Base-by-base conservation (phyloP, 2,329 filamentous ascomycete species). In the Leptoxyphium fumago region DNA sequence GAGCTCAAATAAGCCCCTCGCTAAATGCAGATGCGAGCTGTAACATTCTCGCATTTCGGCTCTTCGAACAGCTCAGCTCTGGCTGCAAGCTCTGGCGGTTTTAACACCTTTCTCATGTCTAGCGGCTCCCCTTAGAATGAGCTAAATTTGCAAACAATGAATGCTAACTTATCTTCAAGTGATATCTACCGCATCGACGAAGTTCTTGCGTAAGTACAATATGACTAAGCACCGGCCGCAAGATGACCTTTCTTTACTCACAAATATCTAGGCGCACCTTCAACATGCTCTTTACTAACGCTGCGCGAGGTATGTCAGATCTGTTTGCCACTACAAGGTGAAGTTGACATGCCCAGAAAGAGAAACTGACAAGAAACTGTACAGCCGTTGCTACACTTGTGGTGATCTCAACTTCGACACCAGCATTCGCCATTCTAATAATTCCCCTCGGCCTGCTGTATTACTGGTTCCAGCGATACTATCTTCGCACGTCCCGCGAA, bases 401-500 rank as follows among this genome's bases (percentile, higher is more conserved):
- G 38, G 79, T 98, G 58, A 94, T 98, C 53, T 84, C 84, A 11
- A 72, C 80, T 38, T 71, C 84, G 2, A 91, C 83, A 1, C 93
- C 91, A 9, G 72, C 76, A 7, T 96, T 98, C 60, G 63, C 87
- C 42, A 69, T 80, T 10, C 62, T 96, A 46, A 88, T 94, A 53
- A 55, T 96, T 43, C 91, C 91, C 2, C 70, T 98, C 42, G 75
- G 75, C 44, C 74, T 77, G 43, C 72, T 93, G 46, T 98, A 98
- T 64, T 74, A 93, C 54, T 93, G 80, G 66, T 94, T 96, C 55
- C 91, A 98, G 64, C 80, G 88, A 55, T 98, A 98, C 71, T 98
- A 98, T 63, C 76, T 98, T 41, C 78, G 88, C 49, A 95, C 91
- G 11, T 98, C 91, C 46, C 83, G 93, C 50, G 93, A 98, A 67